Evolutionary conservation across 805 yeast species (phyloP).

Genomic region (Saturnispora besseyi): DNA sequence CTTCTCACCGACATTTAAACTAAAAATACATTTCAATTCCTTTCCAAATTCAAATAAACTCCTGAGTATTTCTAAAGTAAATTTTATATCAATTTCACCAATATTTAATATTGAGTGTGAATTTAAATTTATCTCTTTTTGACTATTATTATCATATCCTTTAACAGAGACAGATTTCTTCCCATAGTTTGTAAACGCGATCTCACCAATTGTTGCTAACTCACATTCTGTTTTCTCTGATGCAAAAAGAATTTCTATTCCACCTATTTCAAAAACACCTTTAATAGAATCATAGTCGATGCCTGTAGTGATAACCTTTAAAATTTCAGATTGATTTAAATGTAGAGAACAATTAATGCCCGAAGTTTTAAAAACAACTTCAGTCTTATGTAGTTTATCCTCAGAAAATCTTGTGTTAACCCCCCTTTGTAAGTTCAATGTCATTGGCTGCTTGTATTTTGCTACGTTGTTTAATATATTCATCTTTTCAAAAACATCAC

Average conservation of each 20-base stretch:
- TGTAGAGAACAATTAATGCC: neutral
- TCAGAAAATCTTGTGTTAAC: neutral
- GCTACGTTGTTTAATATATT: neutral
- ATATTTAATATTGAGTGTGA: conserved; percentile 8
- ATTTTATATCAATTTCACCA: conserved; percentile 7
- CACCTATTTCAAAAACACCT: neutral
- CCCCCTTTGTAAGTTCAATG: neutral
- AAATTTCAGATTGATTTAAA: neutral
- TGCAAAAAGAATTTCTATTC: neutral
- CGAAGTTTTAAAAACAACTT: neutral
- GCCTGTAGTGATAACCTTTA: neutral
- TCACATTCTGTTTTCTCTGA: neutral
- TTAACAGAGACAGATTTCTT: conserved; percentile 11
- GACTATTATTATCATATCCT: conserved; percentile 21
- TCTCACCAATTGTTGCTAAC: conserved; percentile 17
- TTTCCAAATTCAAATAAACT: neutral
- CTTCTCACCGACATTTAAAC: neutral
- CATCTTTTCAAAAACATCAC: conserved; percentile 13
- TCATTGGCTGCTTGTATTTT: neutral
- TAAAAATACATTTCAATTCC: neutral
- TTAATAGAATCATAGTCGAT: neutral
- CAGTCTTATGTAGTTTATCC: neutral
- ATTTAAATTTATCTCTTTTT: conserved; percentile 6
- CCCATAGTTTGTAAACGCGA: conserved; percentile 4
- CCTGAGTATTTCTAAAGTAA: neutral